Conservation (phyloP, 139 green algal genomes). For the Yamagishiella unicocca region DNA sequence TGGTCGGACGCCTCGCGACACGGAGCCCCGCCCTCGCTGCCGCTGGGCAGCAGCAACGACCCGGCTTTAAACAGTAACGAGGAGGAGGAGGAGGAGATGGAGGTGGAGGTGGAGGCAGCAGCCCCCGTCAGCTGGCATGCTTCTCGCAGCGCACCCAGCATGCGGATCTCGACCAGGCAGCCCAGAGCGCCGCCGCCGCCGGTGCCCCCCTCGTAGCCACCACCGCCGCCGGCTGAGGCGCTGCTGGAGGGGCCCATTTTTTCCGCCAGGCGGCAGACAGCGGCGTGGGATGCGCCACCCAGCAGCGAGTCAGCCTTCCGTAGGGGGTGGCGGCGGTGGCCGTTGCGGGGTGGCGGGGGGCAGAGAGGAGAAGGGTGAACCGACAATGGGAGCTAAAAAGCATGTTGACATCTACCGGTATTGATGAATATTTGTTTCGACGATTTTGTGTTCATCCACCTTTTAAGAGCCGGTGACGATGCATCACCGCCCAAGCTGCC, state of each 20-base stretch:
- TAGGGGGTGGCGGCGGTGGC: background rate
- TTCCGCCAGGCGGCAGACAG: background rate
- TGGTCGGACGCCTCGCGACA: slow-evolving; percentile 16
- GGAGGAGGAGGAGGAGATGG: no score
- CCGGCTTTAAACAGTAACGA: background rate
- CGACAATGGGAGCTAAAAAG: no score
- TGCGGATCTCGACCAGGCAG: slow-evolving; percentile 76
- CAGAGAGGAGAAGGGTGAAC: no score
- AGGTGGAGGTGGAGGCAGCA: background rate
- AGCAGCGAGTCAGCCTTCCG: slow-evolving; percentile 11
- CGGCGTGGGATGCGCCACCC: background rate
- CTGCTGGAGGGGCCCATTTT: background rate
- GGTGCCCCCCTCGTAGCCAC: background rate
- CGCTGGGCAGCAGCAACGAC: background rate
- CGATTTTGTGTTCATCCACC: no score
- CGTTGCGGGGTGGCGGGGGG: background rate
- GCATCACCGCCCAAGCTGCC: no score
- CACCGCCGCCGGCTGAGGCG: background rate
- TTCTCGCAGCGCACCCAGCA: slow-evolving; percentile 68
- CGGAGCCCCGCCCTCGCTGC: background rate
- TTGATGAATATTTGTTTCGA: no score
- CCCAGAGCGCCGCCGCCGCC: slow-evolving; percentile 56
- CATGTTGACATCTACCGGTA: no score
- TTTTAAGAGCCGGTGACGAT: no score
- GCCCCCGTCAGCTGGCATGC: slow-evolving; percentile 56